Base-by-base conservation (phyloP, 352 stramenopile genomes). In the Pythium plurisporium region DNA sequence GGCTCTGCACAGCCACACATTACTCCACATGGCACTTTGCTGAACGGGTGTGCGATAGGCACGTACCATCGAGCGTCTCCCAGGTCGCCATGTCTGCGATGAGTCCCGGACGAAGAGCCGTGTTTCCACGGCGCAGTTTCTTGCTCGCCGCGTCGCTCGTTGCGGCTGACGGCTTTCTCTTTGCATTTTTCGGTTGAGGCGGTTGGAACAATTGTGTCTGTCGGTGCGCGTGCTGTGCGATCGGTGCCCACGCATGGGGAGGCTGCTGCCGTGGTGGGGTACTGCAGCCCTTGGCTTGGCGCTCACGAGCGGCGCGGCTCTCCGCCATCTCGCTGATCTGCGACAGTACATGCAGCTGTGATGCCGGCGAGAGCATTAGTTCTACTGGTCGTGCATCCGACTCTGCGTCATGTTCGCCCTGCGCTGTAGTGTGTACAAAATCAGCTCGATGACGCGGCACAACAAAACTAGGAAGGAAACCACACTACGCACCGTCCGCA, bases 281-380 rank as follows among this genome's bases (percentile, higher is more conserved):
- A 29, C 51, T 25, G 51, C 42, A 20, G 4, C 17, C 23, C n/a
- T n/a, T n/a, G n/a, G 25, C 14, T 34, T 57, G 37, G 3, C 58
- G 57, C 14, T 44, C 31, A 38, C 41, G 62, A 51, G 48, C 22
- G 34, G 46, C 23, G 49, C 65, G 17, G 68, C 62, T 38, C 40
- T 85, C 78, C 3, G 75, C 82, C 22, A 91, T 60, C 46, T 82
- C 75, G 42, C 82, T 91, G 53, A 91, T 87, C 57, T 89, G 77
- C 2, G 82, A 86, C 11, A 91, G 72, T 20, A 89, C 74, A 59
- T 91, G 63, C 11, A 91, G 62, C 47, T 91, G 82, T 17, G 82
- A 88, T 15, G 67, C 72, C 1, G 82, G 82, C 33, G 82, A 91
- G 45, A 91, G 61, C 43, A 74, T 23, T 25, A 87, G 34, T 45